Evolutionary conservation across 2,329 filamentous ascomycete genomes (phyloP).

Genomic region (Venturia carpophila): DNA sequence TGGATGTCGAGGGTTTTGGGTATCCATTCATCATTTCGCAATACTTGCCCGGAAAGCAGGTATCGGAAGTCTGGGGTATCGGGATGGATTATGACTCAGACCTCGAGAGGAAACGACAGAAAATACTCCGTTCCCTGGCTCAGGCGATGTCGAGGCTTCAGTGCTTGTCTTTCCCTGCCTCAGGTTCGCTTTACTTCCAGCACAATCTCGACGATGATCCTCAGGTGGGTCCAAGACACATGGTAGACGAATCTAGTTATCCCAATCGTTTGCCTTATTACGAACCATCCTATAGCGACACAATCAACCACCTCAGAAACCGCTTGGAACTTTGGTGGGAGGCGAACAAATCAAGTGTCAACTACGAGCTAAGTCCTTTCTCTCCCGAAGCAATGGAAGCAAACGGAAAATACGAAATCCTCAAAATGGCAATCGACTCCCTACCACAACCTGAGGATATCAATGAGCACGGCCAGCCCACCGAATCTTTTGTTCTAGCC

Average conservation of each 20-base stretch:
- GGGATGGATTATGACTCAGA: background rate
- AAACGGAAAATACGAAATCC: conserved; percentile 2
- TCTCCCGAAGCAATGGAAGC: background rate
- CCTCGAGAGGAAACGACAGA: conserved; percentile 1
- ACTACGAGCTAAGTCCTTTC: background rate
- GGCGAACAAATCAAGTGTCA: background rate
- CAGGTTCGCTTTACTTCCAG: conserved; percentile 8
- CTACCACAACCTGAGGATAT: background rate
- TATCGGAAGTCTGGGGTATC: conserved; percentile 12
- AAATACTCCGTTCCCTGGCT: conserved; percentile 12
- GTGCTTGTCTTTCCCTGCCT: background rate
- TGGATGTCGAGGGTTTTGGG: conserved; percentile 4
- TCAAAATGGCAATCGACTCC: conserved; percentile 6
- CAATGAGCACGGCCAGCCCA: background rate
- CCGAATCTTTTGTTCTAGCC: conserved; percentile 15
- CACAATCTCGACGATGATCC: conserved; percentile 1
- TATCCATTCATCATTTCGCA: conserved; percentile 14
- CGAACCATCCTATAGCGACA: background rate
- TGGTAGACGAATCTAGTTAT: conserved; percentile 1
- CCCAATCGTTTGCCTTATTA: background rate
- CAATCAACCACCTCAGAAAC: background rate
- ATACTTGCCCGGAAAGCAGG: conserved; percentile 12
- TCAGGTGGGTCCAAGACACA: conserved; percentile 4
- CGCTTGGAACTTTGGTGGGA: conserved; percentile 4
- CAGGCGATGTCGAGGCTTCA: conserved; percentile 8